Percentiles rank a stretch among this genome's conserved stretches.
Conservation (phyloP, 805 yeast genomes). For the Vanderwaltozyma verrucispora region DNA sequence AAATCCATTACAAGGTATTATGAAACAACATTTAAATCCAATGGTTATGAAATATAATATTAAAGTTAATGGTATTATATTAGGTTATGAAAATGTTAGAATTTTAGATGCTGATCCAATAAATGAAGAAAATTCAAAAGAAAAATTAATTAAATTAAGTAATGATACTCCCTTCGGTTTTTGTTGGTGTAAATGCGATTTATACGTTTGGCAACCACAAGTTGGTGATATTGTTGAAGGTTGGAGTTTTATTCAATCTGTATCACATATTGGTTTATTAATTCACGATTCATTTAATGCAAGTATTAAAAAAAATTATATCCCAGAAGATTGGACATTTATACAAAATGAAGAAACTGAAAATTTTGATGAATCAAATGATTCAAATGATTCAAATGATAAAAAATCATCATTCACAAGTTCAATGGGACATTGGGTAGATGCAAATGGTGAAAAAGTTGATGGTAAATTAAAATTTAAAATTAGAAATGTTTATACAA, state of each 20-base stretch:
- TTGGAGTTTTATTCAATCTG: constrained; percentile 81
- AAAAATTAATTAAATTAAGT: constrained; percentile 53
- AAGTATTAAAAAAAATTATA: constrained; percentile 70
- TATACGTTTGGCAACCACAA: constrained; percentile 83
- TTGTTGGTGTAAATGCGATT: constrained; percentile 74
- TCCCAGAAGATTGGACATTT: constrained; percentile 83
- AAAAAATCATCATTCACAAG: constrained; percentile 22
- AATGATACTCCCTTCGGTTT: constrained; percentile 82
- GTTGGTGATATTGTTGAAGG: constrained; percentile 86
- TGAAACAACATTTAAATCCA: constrained; percentile 82
- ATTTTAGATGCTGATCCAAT: constrained; percentile 36
- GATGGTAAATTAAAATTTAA: constrained; percentile 78
- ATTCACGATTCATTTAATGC: constrained; percentile 94
- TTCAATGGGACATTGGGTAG: constrained; percentile 83
- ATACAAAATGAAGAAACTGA: constrained; percentile 59
- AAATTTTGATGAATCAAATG: constrained; percentile 10
- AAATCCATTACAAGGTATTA: constrained; percentile 68
- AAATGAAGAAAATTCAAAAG: constrained; percentile 31
- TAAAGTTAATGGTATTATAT: constrained; percentile 69
- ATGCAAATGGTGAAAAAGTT: constrained; percentile 57
- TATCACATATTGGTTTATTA: constrained; percentile 86
- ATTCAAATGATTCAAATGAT: constrained; percentile 4
- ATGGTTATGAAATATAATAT: constrained; percentile 73
- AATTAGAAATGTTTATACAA: constrained; percentile 57
- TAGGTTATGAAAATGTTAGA: constrained; percentile 62